A percentile compares a stretch with the other conserved stretches of the same genome.
Conservation (phyloP, 495 filamentous ascomycete genomes). For the Penicillium soppii region DNA sequence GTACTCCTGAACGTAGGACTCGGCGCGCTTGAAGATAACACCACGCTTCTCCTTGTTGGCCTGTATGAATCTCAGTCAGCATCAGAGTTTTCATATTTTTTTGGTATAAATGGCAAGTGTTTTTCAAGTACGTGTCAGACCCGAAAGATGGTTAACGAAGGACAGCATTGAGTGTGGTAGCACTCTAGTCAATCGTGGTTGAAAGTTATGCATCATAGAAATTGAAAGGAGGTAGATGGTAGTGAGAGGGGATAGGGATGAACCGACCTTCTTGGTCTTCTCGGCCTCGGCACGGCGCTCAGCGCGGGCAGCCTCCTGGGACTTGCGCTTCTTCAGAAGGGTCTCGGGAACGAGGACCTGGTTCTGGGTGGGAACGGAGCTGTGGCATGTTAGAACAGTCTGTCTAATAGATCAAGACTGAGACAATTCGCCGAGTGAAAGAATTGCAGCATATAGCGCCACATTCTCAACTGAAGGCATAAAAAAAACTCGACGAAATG, state of each 20-base stretch:
- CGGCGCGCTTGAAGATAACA: slow-evolving; percentile 99
- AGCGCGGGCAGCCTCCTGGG: slow-evolving; percentile 96
- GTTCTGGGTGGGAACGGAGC: slow-evolving; percentile 82
- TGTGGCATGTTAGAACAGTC: slow-evolving; percentile 70
- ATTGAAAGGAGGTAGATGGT: slow-evolving; percentile 8
- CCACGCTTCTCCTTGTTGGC: slow-evolving; percentile 95
- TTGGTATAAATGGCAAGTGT: slow-evolving; percentile 14
- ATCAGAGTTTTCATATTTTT: slow-evolving; percentile 13
- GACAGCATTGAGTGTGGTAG: slow-evolving; percentile 82
- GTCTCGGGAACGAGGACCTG: slow-evolving; percentile 96
- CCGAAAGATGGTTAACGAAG: slow-evolving; percentile 99
- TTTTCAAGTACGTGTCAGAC: slow-evolving; percentile 66
- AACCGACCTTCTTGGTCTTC: slow-evolving; percentile 86
- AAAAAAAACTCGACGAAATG: slow-evolving; percentile 73
- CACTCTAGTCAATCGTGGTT: slow-evolving; percentile 80
- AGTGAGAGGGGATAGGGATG: not conserved
- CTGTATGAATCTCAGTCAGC: slow-evolving; percentile 55
- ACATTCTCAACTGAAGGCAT: slow-evolving; percentile 78
- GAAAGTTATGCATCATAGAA: slow-evolving; percentile 72
- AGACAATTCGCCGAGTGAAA: slow-evolving; percentile 77
- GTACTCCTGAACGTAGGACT: slow-evolving; percentile 99
- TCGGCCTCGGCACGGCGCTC: slow-evolving; percentile 74
- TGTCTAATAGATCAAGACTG: slow-evolving; percentile 60
- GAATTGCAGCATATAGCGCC: slow-evolving; percentile 84
- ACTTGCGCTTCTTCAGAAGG: slow-evolving; percentile 99